Conservation (phyloP, 1,284 basidiomycete species). For the Hypsizygus ulmarius region DNA sequence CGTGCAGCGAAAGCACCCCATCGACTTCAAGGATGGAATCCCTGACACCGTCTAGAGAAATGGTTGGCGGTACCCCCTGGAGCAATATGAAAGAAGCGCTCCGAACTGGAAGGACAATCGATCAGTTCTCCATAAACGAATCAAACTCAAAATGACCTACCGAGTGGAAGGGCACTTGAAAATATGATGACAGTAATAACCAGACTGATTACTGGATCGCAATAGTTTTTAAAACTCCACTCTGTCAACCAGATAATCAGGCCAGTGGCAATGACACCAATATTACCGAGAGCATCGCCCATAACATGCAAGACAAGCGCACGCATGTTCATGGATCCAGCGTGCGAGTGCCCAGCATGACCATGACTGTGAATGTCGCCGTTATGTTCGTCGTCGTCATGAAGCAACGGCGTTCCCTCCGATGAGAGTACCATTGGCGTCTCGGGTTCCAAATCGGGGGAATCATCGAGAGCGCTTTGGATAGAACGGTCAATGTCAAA, state of each 20-base stretch:
- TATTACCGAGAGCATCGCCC: conserved; percentile 96
- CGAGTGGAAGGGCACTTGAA: conserved; percentile 90
- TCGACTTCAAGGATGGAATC: conserved; percentile 76
- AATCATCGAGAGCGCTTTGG: conserved; percentile 10
- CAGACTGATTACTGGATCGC: conserved; percentile 92
- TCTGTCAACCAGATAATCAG: conserved; percentile 86
- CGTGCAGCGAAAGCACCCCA: conserved; percentile 92
- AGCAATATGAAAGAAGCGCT: conserved; percentile 96
- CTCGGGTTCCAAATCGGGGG: conserved; percentile 9
- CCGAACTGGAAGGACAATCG: conserved; percentile 50
- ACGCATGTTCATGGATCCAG: conserved; percentile 95
- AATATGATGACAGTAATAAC: conserved; percentile 97
- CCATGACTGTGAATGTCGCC: conserved; percentile 1
- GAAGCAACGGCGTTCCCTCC: conserved; percentile 43
- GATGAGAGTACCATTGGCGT: conserved; percentile 2
- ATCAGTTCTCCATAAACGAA: conserved; percentile 3
- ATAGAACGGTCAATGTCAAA: conserved; percentile 20
- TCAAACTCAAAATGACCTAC: conserved; percentile 41
- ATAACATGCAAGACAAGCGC: conserved; percentile 93
- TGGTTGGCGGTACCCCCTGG: conserved; percentile 89
- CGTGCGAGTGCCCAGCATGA: conserved; percentile 46
- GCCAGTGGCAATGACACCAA: conserved; percentile 95
- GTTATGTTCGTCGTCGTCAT: conserved; percentile 15
- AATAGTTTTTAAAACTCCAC: conserved; percentile 85
- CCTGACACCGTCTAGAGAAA: conserved; percentile 87